Base-by-base conservation (phyloP, 2,329 filamentous ascomycete species). In the Neonectria coccinea region DNA sequence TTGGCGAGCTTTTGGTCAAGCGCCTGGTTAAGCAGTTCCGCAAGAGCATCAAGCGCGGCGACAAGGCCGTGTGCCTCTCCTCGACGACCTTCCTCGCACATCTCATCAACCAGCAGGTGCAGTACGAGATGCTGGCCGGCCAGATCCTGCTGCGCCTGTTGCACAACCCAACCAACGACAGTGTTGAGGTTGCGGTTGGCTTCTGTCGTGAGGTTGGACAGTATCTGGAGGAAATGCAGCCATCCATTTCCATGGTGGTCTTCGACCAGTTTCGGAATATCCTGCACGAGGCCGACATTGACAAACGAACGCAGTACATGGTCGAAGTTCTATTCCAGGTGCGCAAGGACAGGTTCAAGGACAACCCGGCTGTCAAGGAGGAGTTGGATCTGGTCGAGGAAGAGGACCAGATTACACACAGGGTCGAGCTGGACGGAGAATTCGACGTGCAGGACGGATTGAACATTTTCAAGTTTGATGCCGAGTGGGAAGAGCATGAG, bases 271-370 rank as follows among this genome's bases (percentile, higher is more conserved):
- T 99, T 83, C 86, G 96, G 72, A 95, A 91, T 73, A 97, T 98
- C 68, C 83, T 99, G 9, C 95, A 99, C 81, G 96, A 99, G 79
- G 94, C 94, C 48, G 94, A 96, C 75, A 97, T 99, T 77, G 95
- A 98, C 77, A 97, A 97, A 84, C 88, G 96, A 69, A 94, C 95
- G n/a, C 96, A 99, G 81, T 99, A 98, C 80, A 97, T 97, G 92
- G 95, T 99, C 62, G 96, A 99, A 79, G 96, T 98, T 6, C 82
- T 99, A 47, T 99, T 99, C 78, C 94, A 99, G 81, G 91, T 97
- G 60, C 89, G 96, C 68, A 97, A 97, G 80, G 95, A 98, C 80
- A 92, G 92, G 74, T 99, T 97, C 84, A 97, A 97, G 82, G 94
- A 98, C 74, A 94, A 98, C 74, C 93, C 91, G 18, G 91, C 94